phyloP scores from a whole-genome alignment of 306 rosid species.

The Vachellia collinsii region DNA sequence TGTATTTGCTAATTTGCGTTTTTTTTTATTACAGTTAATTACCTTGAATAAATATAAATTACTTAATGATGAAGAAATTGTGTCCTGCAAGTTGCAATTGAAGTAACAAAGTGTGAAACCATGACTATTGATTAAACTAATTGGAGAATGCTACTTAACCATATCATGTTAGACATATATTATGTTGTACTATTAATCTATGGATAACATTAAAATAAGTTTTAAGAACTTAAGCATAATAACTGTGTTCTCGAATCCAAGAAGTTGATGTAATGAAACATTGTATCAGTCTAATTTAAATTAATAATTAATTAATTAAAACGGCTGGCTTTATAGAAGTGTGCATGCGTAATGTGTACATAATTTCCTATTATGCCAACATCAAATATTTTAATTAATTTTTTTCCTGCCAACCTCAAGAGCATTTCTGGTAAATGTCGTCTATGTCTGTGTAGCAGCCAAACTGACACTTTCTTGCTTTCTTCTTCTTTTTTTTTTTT shows the following conservation, averaged over 20 bases:
- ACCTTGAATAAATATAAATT: neutral
- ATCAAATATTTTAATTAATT: neutral
- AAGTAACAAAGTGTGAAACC: neutral
- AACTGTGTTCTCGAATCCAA: neutral
- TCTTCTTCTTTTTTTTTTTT: too few species aligned
- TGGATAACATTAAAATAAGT: neutral
- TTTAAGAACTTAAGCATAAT: neutral
- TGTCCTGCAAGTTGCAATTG: neutral
- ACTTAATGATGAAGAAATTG: neutral
- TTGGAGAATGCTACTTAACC: neutral
- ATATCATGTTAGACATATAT: neutral
- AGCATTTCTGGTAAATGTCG: neutral
- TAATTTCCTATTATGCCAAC: neutral
- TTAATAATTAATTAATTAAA: neutral
- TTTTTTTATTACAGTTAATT: neutral
- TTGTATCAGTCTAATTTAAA: neutral
- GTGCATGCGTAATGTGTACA: neutral
- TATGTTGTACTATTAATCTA: neutral
- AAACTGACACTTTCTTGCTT: neutral
- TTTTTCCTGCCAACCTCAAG: neutral
- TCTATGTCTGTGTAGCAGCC: neutral
- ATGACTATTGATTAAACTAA: neutral
- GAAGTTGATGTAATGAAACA: neutral
- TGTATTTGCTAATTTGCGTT: neutral
- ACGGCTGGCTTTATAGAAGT: neutral